These are phyloP conservation scores for Fusarium pseudonygamai DNA, from an alignment of 2,329 filamentous ascomycete genomes.

Conservation along the genomic window DNA sequence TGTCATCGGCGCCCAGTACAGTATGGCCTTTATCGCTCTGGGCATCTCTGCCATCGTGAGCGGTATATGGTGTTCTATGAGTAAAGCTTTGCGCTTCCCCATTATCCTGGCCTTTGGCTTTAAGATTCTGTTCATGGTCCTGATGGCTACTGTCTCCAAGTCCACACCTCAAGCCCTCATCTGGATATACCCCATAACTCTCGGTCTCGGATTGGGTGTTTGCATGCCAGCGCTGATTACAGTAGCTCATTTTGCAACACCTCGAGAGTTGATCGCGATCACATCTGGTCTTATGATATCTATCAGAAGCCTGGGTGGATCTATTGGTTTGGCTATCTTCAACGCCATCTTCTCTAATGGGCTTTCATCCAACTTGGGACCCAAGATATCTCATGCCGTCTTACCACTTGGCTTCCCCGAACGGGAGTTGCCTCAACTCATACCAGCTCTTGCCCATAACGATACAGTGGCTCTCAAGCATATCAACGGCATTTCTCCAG, in stretches of 20 bases:
- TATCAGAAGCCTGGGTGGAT: not conserved
- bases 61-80: not conserved
- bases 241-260: conserved; percentile 1
- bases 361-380: not conserved
- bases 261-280: not conserved
- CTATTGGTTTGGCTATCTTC: not conserved
- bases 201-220: not conserved
- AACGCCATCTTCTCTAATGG: not conserved
- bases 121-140: not conserved
- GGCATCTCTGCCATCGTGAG: not conserved
- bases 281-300: not conserved
- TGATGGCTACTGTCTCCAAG: not conserved
- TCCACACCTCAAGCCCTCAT: not conserved
- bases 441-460: not conserved
- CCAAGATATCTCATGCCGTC: not conserved
- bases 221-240: not conserved
- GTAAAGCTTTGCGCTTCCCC: not conserved
- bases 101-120: not conserved
- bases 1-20: not conserved
- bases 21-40: not conserved
- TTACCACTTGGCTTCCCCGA: not conserved
- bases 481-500: not conserved
- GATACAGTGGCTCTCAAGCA: not conserved
- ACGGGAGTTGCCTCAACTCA: not conserved
- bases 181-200: not conserved